phyloP scores from a whole-genome alignment of 306 rosid genomes.

The Fragaria nilgerrensis region DNA sequence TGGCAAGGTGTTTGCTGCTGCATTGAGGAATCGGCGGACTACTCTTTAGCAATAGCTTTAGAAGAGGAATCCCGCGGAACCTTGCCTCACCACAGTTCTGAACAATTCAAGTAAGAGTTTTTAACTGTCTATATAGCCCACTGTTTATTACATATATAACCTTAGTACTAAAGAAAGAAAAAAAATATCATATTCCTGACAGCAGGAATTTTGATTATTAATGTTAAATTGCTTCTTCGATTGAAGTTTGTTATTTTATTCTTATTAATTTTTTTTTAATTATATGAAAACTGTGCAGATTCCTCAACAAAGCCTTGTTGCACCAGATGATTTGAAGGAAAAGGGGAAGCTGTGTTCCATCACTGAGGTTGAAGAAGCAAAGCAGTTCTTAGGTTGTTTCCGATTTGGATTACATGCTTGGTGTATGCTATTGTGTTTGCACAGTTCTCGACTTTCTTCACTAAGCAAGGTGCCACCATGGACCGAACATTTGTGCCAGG shows the following conservation, averaged over 20 bases:
- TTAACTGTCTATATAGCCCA: neutral
- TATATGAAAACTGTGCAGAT: constrained; percentile 19
- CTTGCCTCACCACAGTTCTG: constrained; percentile 26
- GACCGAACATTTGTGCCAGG: constrained; percentile 44
- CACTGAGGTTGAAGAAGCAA: constrained; percentile 49
- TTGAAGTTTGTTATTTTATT: too few relatives aligned
- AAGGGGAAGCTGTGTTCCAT: constrained; percentile 19
- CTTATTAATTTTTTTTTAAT: neutral
- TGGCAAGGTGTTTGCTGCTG: constrained; percentile 38
- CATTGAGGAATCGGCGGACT: constrained; percentile 31
- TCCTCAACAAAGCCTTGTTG: constrained; percentile 48
- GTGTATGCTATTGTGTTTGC: constrained; percentile 37
- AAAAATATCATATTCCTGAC: neutral
- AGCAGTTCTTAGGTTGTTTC: constrained; percentile 36
- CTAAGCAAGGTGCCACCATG: constrained; percentile 58
- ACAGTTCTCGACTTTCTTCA: constrained; percentile 49
- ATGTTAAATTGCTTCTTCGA: too few relatives aligned
- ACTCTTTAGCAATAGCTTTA: constrained; percentile 5
- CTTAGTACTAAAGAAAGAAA: too few relatives aligned
- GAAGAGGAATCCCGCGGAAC: constrained; percentile 34
- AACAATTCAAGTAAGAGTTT: constrained; percentile 27
- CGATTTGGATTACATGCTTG: constrained; percentile 50
- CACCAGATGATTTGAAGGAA: constrained; percentile 24
- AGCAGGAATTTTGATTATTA: neutral
- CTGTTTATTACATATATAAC: too few relatives aligned